A percentile compares a stretch with the other conserved stretches of the same genome.
Evolutionary conservation across 1,139 yeast species (phyloP).

Genomic region (Geotrichum australiense): DNA sequence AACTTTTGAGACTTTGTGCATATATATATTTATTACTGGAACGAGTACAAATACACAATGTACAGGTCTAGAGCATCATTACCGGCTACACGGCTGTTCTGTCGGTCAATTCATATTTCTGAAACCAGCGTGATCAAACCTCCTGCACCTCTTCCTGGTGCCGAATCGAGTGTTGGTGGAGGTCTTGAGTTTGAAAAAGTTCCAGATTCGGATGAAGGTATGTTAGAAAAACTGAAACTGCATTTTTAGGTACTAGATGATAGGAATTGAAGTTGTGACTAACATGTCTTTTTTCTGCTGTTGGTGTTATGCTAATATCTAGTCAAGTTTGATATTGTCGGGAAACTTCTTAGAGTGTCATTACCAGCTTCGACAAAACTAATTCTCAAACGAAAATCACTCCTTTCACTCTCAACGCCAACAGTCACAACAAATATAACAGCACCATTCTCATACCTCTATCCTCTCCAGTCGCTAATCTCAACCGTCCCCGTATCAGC

Average conservation of each 20-base stretch:
- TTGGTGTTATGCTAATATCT: neutral
- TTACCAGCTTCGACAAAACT: slow-evolving; percentile 4
- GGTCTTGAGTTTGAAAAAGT: neutral
- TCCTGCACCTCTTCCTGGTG: neutral
- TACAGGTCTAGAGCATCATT: too few relatives aligned
- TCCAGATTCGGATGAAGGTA: slow-evolving; percentile 1
- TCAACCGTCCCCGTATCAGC: slow-evolving; percentile 1
- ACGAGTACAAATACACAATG: too few relatives aligned
- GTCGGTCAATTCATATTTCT: neutral
- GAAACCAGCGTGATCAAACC: neutral
- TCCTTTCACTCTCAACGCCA: slow-evolving; percentile 3
- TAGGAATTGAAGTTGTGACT: neutral
- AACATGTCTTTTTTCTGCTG: neutral
- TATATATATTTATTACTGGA: too few relatives aligned
- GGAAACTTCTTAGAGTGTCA: slow-evolving; percentile 1
- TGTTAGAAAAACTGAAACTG: neutral
- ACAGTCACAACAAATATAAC: neutral
- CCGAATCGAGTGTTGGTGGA: neutral
- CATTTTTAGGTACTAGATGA: neutral
- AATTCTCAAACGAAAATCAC: slow-evolving; percentile 3
- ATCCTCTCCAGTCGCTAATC: neutral
- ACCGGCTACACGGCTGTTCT: too few relatives aligned
- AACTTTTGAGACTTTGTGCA: too few relatives aligned
- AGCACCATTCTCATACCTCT: neutral
- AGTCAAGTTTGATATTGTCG: slow-evolving; percentile 2